Evolutionary conservation across 179 eudicot genomes (phyloP), one percentile per base, ranked within the genome.

Genomic region (Gypsophila paniculata): DNA sequence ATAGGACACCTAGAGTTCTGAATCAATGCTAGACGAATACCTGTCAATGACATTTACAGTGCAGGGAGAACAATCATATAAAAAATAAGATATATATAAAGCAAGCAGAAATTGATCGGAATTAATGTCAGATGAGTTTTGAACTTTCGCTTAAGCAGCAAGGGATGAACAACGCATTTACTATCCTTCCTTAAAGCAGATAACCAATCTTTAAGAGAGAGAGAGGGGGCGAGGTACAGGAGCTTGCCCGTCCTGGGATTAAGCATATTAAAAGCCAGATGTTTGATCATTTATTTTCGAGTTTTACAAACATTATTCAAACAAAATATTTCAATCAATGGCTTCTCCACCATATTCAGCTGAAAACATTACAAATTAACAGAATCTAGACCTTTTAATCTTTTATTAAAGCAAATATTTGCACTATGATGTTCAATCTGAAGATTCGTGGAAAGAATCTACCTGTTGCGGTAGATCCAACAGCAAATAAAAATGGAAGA

Each of bases 1-100:
- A 77, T 84, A 21, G 96, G 96, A 81, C 93, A 90, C 76, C 71
- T 86, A 25, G 76, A 75, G 75, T 77, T 78, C 61, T 75, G 78
- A 39, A 66, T 18, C 66, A 90, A 82, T 10, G 80, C 85, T 54
- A 17, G 65, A 60, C 80, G 70, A 46, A 90, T 86, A 68, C 96
- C 96, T 90, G 80, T 7, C 72, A 76, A 53, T 62, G 51, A 70
- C 12, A 67, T 26, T 51, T 76, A 19, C 12, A 42, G 46, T 51
- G 26, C 48, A 11, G 60, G 39, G 38, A 38, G 15, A 46, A 57
- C 72, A 69, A 54, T 66, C 64, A 8, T 26, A 67, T 57, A 39
- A 77, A 48, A 51, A 76, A 19, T 36, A 59, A 49, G 1, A 29
- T 29, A 29, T 29, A 59, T 25, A 60, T 10, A 36, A 61, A 29